A percentile compares a stretch with the other conserved stretches of the same genome.
These are phyloP conservation scores for Cladosporium cucumerinum DNA, from an alignment of 2,329 filamentous ascomycete genomes.

Conservation along the genomic window DNA sequence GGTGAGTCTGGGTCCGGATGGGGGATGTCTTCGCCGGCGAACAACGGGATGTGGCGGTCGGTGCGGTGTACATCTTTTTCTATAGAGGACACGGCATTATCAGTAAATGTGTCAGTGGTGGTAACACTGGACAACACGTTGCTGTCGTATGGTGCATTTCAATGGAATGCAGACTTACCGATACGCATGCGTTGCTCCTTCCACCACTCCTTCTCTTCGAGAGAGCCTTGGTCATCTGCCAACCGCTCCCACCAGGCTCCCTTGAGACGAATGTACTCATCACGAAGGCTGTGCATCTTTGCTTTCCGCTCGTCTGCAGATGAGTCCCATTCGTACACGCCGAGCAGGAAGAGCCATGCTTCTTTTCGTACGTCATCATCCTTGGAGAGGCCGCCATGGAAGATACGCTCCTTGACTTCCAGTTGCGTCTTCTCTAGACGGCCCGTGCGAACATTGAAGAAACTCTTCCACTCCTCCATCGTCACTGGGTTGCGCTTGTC, in stretches of 20 bases:
- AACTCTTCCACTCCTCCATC: slow-evolving; percentile 82
- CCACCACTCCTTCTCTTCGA: slow-evolving; percentile 92
- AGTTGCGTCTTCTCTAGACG: slow-evolving; percentile 75
- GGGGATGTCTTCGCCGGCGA: slow-evolving; percentile 91
- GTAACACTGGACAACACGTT: slow-evolving; percentile 16
- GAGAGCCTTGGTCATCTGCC: slow-evolving; percentile 73
- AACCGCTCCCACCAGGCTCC: slow-evolving; percentile 95
- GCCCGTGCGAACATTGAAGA: slow-evolving; percentile 75
- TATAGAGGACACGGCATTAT: slow-evolving; percentile 54
- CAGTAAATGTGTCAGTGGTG: slow-evolving; percentile 33
- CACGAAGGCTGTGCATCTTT: slow-evolving; percentile 77
- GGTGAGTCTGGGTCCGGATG: slow-evolving; percentile 95
- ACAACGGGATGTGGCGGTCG: slow-evolving; percentile 90
- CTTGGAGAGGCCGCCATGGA: slow-evolving; percentile 84
- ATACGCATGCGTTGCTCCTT: slow-evolving; percentile 90
- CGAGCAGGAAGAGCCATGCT: slow-evolving; percentile 91
- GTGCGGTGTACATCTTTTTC: slow-evolving; percentile 99
- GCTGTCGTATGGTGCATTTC: neutral
- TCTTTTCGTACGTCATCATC: slow-evolving; percentile 94
- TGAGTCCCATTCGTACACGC: slow-evolving; percentile 91
- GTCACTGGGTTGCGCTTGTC: slow-evolving; percentile 76
- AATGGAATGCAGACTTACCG: slow-evolving; percentile 57
- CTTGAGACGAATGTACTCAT: slow-evolving; percentile 93
- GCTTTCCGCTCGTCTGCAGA: slow-evolving; percentile 79
- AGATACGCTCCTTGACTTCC: slow-evolving; percentile 95